Conservation (phyloP, 768 basidiomycete genomes). For the Leucocoprinus birnbaumii region DNA sequence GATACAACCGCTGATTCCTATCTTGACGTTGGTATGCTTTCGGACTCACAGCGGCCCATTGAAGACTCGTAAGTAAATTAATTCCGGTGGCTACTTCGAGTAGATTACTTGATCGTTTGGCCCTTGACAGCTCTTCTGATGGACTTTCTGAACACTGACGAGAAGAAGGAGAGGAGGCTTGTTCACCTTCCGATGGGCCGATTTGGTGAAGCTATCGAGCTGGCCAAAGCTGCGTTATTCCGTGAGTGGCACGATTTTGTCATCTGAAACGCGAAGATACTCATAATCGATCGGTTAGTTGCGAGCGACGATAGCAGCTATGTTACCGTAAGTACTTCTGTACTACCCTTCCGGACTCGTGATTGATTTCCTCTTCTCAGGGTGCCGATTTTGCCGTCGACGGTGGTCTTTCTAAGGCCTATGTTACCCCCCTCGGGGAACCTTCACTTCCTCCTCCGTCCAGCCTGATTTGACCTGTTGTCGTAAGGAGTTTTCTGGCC, state of each 20-base stretch:
- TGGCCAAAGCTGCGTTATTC: constrained; percentile 92
- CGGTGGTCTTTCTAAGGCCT: constrained; percentile 89
- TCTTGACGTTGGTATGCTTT: constrained; percentile 7
- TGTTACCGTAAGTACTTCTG: constrained; percentile 66
- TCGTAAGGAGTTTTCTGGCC: background rate
- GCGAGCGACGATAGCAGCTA: constrained; percentile 97
- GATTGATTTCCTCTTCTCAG: constrained; percentile 30
- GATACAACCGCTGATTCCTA: background rate
- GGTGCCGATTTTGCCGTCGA: constrained; percentile 95
- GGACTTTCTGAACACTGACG: constrained; percentile 96
- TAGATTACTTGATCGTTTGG: constrained; percentile 6
- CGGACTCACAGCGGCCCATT: constrained; percentile 72
- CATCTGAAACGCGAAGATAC: background rate
- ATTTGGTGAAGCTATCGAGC: constrained; percentile 95
- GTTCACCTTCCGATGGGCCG: constrained; percentile 95
- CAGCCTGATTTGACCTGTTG: constrained; percentile 42
- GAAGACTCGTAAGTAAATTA: constrained; percentile 77
- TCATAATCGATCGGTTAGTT: constrained; percentile 41
- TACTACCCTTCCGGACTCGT: background rate
- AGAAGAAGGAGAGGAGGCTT: constrained; percentile 89
- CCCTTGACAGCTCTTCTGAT: constrained; percentile 77
- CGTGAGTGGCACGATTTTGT: constrained; percentile 47
- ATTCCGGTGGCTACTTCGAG: background rate
- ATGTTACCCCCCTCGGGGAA: constrained; percentile 88
- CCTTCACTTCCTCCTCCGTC: constrained; percentile 66